phyloP scores from a whole-genome alignment of 495 filamentous ascomycete species.

The Polyplosphaeria fusca region DNA sequence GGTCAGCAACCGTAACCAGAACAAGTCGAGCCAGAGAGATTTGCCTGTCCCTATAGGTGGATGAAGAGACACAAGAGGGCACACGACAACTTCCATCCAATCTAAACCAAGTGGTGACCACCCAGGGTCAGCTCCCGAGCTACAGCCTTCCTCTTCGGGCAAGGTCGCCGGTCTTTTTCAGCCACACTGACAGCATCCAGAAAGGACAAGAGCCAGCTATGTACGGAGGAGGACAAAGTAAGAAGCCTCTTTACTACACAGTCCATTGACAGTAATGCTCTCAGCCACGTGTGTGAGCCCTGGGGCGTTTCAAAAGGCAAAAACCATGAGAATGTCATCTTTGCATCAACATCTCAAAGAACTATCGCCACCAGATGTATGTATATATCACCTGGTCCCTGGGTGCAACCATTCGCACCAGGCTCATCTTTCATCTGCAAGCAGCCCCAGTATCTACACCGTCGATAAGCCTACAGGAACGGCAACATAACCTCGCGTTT shows the following conservation, averaged over 20 bases:
- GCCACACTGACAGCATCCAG: background rate
- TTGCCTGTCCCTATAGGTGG: too few species aligned
- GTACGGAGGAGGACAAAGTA: background rate
- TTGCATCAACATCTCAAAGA: background rate
- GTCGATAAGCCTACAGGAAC: too few species aligned
- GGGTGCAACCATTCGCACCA: background rate
- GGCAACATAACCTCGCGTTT: background rate
- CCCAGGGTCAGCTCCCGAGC: background rate
- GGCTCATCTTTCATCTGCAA: background rate
- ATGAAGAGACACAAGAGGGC: too few species aligned
- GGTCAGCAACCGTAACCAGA: too few species aligned
- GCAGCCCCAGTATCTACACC: background rate
- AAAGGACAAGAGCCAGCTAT: background rate
- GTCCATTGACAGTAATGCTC: background rate
- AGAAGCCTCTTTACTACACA: too few species aligned
- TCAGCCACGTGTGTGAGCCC: background rate
- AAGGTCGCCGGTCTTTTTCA: background rate
- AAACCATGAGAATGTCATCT: background rate
- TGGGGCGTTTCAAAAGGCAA: background rate
- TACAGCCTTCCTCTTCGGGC: background rate
- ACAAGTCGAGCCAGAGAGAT: too few species aligned
- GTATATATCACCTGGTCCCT: background rate
- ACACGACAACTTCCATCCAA: too few species aligned
- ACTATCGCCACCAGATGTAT: background rate
- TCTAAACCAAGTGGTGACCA: conserved; percentile 1